These are phyloP conservation scores for Trichosporon sp. DNA, from an alignment of 1,284 basidiomycete species.

Conservation along the genomic window DNA sequence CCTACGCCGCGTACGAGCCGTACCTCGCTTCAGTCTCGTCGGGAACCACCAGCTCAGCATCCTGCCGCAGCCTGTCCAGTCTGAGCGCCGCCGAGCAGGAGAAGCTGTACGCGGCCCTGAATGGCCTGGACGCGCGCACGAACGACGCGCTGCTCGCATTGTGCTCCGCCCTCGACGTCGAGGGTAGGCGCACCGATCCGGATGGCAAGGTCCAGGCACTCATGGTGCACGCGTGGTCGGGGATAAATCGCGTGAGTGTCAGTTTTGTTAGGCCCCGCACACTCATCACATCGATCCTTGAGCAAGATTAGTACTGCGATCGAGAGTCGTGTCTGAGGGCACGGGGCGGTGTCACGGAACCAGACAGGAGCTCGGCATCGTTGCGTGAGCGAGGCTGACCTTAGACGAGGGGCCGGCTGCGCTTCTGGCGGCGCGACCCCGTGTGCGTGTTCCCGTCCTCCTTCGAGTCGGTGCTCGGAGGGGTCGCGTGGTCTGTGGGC, in stretches of 20 bases:
- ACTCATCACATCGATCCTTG: too few species aligned
- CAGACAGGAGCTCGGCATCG: too few species aligned
- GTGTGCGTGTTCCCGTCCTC: neutral
- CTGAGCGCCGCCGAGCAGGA: neutral
- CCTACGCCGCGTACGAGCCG: neutral
- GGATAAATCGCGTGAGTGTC: neutral
- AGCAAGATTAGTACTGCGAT: too few species aligned
- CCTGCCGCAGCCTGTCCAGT: neutral
- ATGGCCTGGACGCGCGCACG: neutral
- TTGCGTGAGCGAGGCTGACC: neutral
- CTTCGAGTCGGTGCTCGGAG: neutral
- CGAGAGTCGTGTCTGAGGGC: too few species aligned
- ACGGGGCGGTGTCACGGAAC: too few species aligned
- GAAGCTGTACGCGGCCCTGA: neutral
- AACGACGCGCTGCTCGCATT: neutral
- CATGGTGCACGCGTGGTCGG: neutral
- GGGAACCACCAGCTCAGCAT: neutral
- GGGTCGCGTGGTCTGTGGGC: neutral
- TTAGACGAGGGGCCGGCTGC: neutral
- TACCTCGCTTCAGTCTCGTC: neutral
- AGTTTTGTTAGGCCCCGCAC: too few species aligned
- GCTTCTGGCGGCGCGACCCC: neutral
- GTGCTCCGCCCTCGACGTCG: neutral
- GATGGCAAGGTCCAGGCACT: neutral
- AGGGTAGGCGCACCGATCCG: neutral